Base-by-base conservation (phyloP, 306 rosid species). In the Ceratonia siliqua region DNA sequence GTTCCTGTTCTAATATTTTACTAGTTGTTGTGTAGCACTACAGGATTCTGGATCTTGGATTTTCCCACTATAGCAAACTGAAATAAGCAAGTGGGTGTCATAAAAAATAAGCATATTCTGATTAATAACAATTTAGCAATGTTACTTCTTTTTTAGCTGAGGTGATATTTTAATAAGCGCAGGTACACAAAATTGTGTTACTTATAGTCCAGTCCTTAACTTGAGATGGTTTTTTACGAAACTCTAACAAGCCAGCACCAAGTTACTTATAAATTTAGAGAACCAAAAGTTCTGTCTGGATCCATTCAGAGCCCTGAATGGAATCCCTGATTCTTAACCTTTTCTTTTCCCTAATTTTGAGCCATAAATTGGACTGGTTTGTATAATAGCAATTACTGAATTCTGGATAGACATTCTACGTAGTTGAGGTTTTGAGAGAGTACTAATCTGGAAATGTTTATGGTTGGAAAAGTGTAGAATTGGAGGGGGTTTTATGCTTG, bases 351-450 rank as follows among this genome's bases (percentile, higher is more conserved):
- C 36, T 57, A 28, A 57, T 27, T 14, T 6, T 27, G 2, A 5
- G 20, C 38, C 18, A 24, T 25, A 12, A 25, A 20, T 20, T n/a
- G n/a, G n/a, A n/a, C n/a, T n/a, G n/a, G n/a, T n/a, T n/a, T n/a
- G n/a, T n/a, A n/a, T n/a, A n/a, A n/a, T n/a, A n/a, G n/a, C n/a
- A n/a, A n/a, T n/a, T n/a, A n/a, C n/a, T n/a, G 35, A 15, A 8
- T 21, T 45, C 70, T 61, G 62, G 21, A 36, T 24, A 20, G 64
- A 7, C 28, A 56, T 65, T 73, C 11, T 35, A 17, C 32, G 50
- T 48, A 55, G 54, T 45, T 22, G 42, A 54, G 74, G 35, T 72
- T 21, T n/a, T n/a, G n/a, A 13, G 13, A 33, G 54, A 62, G 62
- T 54, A 52, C 38, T 62, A 55, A 46, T 33, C 53, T 46, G 30